Evolutionary conservation across 164 flowering plant genomes (phyloP).

Genomic region (grape (Vitis vinifera)): DNA sequence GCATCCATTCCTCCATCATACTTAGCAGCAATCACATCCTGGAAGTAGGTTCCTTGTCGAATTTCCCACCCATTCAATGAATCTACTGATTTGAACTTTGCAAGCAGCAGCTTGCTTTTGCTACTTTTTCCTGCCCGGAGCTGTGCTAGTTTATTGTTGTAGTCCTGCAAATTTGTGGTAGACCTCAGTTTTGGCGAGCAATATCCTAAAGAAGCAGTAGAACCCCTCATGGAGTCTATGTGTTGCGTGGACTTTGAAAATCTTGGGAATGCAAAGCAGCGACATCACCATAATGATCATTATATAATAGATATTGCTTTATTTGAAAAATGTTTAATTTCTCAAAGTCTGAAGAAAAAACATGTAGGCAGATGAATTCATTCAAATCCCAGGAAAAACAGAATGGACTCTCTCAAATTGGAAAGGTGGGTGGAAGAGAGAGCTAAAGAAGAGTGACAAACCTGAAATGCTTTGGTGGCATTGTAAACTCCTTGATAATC

Average conservation of each 20-base stretch:
- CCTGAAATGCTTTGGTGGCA: slow-evolving; percentile 91
- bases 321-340: too few species aligned
- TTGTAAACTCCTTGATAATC: slow-evolving; percentile 87
- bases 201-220: not conserved
- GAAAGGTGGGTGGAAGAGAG: not conserved
- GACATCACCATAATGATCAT: not conserved
- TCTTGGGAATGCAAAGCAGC: not conserved
- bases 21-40: slow-evolving; percentile 75
- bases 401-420: not conserved
- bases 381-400: not conserved
- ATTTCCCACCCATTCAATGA: slow-evolving; percentile 86
- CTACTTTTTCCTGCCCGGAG: slow-evolving; percentile 94
- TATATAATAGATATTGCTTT: too few species aligned
- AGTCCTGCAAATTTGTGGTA: slow-evolving; percentile 54
- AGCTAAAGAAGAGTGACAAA: slow-evolving; percentile 9
- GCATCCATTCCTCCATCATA: slow-evolving; percentile 98
- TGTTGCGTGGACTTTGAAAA: not conserved
- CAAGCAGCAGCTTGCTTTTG: slow-evolving; percentile 90
- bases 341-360: not conserved
- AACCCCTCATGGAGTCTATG: not conserved
- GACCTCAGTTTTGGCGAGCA: slow-evolving; percentile 5
- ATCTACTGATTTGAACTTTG: slow-evolving; percentile 78
- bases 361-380: not conserved
- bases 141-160: slow-evolving; percentile 85
- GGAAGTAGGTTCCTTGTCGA: slow-evolving; percentile 81